These are phyloP conservation scores for Phylloporus sp. DNA, from an alignment of 768 basidiomycete species.

Conservation along the genomic window DNA sequence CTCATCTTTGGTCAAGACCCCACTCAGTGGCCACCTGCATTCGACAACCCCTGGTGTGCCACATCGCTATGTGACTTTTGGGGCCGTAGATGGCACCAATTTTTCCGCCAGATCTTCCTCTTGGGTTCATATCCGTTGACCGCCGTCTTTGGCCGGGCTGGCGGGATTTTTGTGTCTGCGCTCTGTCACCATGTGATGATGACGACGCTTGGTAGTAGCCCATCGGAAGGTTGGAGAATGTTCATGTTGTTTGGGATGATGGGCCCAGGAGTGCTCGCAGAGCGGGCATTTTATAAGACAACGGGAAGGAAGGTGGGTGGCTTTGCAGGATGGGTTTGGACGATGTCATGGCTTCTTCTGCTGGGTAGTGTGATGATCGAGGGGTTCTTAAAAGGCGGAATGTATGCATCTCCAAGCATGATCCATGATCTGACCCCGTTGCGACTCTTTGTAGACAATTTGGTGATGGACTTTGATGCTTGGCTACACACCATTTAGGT, in stretches of 20 bases:
- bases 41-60: not conserved
- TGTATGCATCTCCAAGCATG: not conserved
- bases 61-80: conserved; percentile 1
- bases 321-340: not conserved
- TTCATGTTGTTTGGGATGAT: not conserved
- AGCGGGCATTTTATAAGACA: not conserved
- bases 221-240: not conserved
- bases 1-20: not conserved
- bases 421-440: not conserved
- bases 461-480: not conserved
- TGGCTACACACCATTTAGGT: not conserved
- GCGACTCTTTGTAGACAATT: not conserved
- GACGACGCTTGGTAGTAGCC: not conserved
- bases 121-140: not conserved
- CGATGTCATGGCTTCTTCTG: not conserved
- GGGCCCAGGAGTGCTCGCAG: not conserved
- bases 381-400: not conserved
- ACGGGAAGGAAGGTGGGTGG: not conserved
- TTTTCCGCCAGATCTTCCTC: not conserved
- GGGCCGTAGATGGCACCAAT: not conserved
- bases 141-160: not conserved
- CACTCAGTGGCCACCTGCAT: not conserved
- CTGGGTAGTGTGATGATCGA: not conserved
- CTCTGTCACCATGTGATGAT: not conserved
- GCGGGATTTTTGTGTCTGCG: not conserved